Evolutionary conservation across 2,329 filamentous ascomycete genomes (phyloP), one percentile per base, ranked within the genome.

Genomic region (Xylariaceae sp.): DNA sequence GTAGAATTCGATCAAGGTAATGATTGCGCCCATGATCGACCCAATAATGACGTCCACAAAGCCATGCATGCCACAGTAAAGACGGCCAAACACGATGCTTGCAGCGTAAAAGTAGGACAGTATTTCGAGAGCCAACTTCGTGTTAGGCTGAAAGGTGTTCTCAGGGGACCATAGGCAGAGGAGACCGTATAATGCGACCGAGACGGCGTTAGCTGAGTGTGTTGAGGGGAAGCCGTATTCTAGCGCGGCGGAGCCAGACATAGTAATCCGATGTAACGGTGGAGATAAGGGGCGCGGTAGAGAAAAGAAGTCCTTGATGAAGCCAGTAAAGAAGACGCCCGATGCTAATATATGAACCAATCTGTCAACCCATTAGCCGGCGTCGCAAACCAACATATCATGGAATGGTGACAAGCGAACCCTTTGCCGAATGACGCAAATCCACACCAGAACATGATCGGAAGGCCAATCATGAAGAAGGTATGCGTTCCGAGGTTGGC

Each of bases 41-140:
- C 94, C 94, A 58, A 94, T 74, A 11, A 94, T 76, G 23, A 97
- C 92, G 73, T 99, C 94, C 49, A 94, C 80, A 75, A 97, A 96
- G 9, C 94, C 94, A 75, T 99, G 94, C 94, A 99, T 99, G 62
- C 94, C 94, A 71, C 94, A 99, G 77, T 99, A 97, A 42, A 99
- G 79, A 17, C 94, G 86, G 4, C 94, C 94, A 63, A 97, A 78
- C 47, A 97, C 83, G 70, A 99, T 97, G 30, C 93, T 97, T 10
- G 85, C 76, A 39, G 90, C 90, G 72, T 97, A 99, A 67, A 90
- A 87, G 73, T 94, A 95, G 47, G 88, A 86, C 4, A 90, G 73
- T 4, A 75, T 73, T 71, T 94, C 88, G 30, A 96, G 77, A 3
- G 80, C 74, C 2, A 86, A 63, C 66, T 84, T 87, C 1, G 83